Evolutionary conservation across 306 rosid species (phyloP).

Genomic region (Cicer cuneatum): DNA sequence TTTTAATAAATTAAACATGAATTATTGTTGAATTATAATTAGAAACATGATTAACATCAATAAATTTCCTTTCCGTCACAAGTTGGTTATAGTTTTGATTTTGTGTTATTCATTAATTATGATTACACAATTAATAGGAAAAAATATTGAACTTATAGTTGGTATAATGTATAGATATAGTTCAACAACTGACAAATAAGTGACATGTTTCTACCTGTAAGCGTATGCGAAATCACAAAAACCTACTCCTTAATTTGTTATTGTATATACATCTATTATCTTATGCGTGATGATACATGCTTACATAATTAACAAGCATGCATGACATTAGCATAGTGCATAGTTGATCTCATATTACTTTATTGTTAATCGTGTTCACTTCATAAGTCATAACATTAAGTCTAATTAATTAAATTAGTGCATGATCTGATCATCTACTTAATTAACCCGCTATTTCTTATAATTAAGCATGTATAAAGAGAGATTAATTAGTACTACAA

Average conservation of each 20-base stretch:
- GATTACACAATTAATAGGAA: constrained; percentile 39
- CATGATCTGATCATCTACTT: not conserved
- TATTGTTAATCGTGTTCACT: not conserved
- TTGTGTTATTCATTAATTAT: not conserved
- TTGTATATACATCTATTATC: not conserved
- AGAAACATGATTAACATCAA: not conserved
- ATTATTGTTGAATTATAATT: constrained; percentile 6
- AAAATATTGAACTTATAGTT: constrained; percentile 28
- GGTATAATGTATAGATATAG: constrained; percentile 25
- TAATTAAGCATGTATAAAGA: not conserved
- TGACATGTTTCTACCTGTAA: constrained; percentile 48
- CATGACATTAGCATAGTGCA: constrained; percentile 7
- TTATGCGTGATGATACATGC: not conserved
- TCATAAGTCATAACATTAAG: not conserved
- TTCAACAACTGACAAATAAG: constrained; percentile 48
- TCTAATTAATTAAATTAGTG: constrained; percentile 18
- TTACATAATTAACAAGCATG: constrained; percentile 32
- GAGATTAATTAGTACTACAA: not conserved
- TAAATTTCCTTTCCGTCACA: not conserved
- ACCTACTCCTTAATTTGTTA: constrained; percentile 37
- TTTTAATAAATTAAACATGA: not conserved
- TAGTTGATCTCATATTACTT: not conserved
- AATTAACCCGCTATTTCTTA: not conserved
- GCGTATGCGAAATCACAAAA: constrained; percentile 36
- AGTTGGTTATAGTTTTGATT: not conserved